A percentile compares a stretch with the other conserved stretches of the same genome.
phyloP scores from a whole-genome alignment of 345 rosid genomes.

The Salix dunnii region DNA sequence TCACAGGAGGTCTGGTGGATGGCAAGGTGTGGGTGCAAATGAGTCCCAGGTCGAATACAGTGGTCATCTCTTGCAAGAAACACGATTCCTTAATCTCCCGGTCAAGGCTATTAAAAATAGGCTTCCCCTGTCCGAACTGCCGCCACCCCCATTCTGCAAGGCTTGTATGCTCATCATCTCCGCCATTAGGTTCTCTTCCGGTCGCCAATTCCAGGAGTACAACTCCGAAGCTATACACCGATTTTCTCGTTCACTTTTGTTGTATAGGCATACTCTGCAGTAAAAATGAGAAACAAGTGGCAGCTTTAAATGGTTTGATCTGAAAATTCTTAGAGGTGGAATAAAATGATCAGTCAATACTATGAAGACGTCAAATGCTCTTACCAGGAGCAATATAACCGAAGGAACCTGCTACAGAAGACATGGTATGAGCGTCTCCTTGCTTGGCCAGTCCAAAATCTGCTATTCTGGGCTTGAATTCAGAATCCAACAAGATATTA shows the following conservation, averaged over 20 bases:
- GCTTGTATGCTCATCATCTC: slow-evolving; percentile 65
- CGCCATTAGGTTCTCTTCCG: slow-evolving; percentile 60
- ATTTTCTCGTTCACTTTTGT: slow-evolving; percentile 74
- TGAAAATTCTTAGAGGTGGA: background rate
- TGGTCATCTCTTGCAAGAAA: slow-evolving; percentile 50
- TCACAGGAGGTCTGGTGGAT: slow-evolving; percentile 69
- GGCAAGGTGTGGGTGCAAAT: slow-evolving; percentile 59
- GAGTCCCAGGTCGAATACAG: slow-evolving; percentile 64
- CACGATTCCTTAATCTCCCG: slow-evolving; percentile 46
- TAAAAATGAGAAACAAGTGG: slow-evolving; percentile 3
- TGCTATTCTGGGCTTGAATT: slow-evolving; percentile 69
- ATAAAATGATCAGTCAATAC: background rate
- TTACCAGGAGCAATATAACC: slow-evolving; percentile 94
- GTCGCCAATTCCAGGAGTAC: slow-evolving; percentile 84
- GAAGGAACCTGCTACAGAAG: slow-evolving; percentile 81
- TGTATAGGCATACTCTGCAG: slow-evolving; percentile 72
- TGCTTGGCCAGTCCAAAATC: slow-evolving; percentile 93
- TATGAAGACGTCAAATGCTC: background rate
- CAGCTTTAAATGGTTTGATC: background rate
- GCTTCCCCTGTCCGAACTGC: slow-evolving; percentile 46
- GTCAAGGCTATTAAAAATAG: slow-evolving; percentile 49
- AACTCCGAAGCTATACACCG: slow-evolving; percentile 89
- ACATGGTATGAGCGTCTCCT: slow-evolving; percentile 68
- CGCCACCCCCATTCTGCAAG: slow-evolving; percentile 95
- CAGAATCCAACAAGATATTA: slow-evolving; percentile 73